phyloP scores from a whole-genome alignment of 1,139 yeast genomes.

The Hyphopichia fennica region DNA sequence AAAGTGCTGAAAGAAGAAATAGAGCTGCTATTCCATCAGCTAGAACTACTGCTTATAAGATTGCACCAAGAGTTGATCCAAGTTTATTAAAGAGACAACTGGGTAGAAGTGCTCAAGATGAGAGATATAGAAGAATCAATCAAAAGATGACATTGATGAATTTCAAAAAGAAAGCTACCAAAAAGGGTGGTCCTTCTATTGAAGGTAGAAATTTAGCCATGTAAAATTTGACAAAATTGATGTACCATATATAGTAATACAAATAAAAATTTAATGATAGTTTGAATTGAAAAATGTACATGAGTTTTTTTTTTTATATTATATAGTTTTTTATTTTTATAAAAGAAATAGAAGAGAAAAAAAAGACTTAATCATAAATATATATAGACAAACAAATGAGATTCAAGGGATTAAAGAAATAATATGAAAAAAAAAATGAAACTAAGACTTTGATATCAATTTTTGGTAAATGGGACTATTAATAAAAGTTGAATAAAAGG shows the following conservation, averaged over 20 bases:
- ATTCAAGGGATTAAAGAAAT: neutral
- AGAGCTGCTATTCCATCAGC: slow-evolving; percentile 95
- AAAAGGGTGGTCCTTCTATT: slow-evolving; percentile 74
- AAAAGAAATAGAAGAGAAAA: neutral
- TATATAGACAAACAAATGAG: neutral
- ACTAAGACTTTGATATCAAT: too few species aligned
- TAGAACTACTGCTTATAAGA: slow-evolving; percentile 82
- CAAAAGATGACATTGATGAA: slow-evolving; percentile 52
- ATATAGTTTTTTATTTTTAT: neutral
- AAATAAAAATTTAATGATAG: too few species aligned
- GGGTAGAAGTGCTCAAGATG: slow-evolving; percentile 59
- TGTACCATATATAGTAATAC: slow-evolving; percentile 1
- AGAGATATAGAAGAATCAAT: slow-evolving; percentile 73
- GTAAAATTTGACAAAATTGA: slow-evolving; percentile 15
- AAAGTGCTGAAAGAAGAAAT: slow-evolving; percentile 87
- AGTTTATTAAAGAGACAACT: slow-evolving; percentile 40
- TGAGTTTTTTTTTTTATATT: neutral
- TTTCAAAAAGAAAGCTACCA: slow-evolving; percentile 44
- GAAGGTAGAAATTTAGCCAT: slow-evolving; percentile 69
- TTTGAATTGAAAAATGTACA: too few species aligned
- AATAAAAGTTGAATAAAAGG: too few species aligned
- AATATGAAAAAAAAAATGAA: neutral
- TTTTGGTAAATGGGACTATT: too few species aligned
- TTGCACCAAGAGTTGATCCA: slow-evolving; percentile 79
- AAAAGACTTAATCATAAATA: neutral